Evolutionary conservation across 2,329 filamentous ascomycete species (phyloP).

Genomic region (Scedosporium dehoogii): DNA sequence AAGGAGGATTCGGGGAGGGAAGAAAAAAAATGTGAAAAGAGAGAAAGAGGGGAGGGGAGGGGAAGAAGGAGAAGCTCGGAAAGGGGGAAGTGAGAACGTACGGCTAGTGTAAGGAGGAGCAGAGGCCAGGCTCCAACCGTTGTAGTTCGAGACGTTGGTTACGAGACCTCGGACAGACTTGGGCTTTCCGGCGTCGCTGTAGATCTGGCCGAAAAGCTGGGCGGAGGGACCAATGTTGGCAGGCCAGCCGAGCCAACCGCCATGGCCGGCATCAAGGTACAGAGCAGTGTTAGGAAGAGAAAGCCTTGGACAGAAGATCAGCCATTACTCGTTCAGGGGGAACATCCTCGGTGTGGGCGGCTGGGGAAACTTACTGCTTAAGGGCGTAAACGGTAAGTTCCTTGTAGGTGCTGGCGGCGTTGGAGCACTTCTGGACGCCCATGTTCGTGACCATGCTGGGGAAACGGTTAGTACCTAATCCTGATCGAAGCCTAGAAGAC

Average conservation of each 20-base stretch:
- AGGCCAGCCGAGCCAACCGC: slow-evolving; percentile 49
- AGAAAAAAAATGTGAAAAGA: slow-evolving; percentile 16
- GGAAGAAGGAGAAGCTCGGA: too few relatives aligned
- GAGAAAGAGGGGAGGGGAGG: too few relatives aligned
- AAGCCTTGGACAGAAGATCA: background rate
- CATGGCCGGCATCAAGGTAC: slow-evolving; percentile 49
- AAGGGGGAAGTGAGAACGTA: background rate
- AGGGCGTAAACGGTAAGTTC: slow-evolving; percentile 41
- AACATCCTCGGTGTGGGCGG: slow-evolving; percentile 26
- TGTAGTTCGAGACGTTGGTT: slow-evolving; percentile 51
- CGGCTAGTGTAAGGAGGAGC: slow-evolving; percentile 33
- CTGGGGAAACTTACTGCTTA: slow-evolving; percentile 15
- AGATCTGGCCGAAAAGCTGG: slow-evolving; percentile 34
- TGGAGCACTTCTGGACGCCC: slow-evolving; percentile 37
- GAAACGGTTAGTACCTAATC: background rate
- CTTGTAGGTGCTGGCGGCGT: slow-evolving; percentile 36
- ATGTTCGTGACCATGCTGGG: slow-evolving; percentile 40
- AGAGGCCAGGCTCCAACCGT: slow-evolving; percentile 31
- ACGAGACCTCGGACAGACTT: slow-evolving; percentile 41
- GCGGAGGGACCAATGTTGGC: slow-evolving; percentile 42
- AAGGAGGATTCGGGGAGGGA: slow-evolving; percentile 8
- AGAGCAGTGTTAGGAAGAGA: slow-evolving; percentile 41
- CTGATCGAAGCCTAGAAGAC: background rate
- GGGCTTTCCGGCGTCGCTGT: slow-evolving; percentile 38
- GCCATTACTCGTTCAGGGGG: background rate